These are phyloP conservation scores for Colletotrichum cordylinicola DNA, from an alignment of 2,329 filamentous ascomycete genomes.

Conservation along the genomic window DNA sequence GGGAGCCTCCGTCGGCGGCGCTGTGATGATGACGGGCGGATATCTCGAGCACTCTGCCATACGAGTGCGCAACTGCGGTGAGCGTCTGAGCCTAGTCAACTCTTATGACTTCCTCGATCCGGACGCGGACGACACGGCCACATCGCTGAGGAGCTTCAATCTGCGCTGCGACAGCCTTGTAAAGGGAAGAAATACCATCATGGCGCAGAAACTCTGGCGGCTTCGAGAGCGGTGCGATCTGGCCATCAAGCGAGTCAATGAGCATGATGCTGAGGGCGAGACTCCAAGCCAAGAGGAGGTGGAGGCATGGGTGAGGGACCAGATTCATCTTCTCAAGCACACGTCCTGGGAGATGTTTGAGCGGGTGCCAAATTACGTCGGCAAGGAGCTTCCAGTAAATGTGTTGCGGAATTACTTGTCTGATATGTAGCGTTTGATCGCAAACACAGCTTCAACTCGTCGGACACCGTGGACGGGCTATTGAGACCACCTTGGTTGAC, in stretches of 20 bases:
- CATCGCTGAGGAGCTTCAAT: background rate
- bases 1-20: background rate
- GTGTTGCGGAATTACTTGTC: background rate
- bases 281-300: background rate
- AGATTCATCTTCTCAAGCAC: background rate
- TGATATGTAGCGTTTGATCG: background rate
- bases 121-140: background rate
- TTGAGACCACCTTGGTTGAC: too few relatives aligned
- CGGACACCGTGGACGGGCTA: too few relatives aligned
- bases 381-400: background rate
- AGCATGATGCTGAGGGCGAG: background rate
- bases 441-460: background rate
- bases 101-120: background rate
- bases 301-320: background rate
- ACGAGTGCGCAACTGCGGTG: background rate
- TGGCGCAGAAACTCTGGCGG: background rate
- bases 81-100: background rate
- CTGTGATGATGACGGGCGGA: background rate
- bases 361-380: background rate
- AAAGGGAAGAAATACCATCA: background rate
- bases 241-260: background rate
- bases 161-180: background rate
- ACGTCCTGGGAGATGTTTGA: background rate
- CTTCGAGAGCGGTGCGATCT: background rate
- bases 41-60: background rate